Evolutionary conservation across 768 basidiomycete genomes (phyloP), one percentile per base, ranked within the genome.

Genomic region (Pisolithus tinctorius): DNA sequence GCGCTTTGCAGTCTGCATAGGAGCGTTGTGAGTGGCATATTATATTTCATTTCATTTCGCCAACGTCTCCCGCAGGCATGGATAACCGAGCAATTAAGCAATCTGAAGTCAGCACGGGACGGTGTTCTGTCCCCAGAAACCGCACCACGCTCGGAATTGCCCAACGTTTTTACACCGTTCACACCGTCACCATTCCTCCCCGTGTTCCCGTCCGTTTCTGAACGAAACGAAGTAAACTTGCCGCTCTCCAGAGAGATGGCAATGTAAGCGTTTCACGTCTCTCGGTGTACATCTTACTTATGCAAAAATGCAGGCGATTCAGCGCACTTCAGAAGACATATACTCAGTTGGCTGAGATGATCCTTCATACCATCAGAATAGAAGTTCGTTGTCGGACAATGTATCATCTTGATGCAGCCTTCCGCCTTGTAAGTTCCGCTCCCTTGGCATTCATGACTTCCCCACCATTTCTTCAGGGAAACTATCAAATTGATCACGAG

Each of bases 301-400:
- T 48, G 58, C 11, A 25, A 44, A n/a, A 41, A 36, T 53, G 4
- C 57, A 95, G 95, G 54, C 92, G 93, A 29, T 96, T 93, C 69
- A 86, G 94, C 63, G 89, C 93, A 0, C 74, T 98, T 42, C 73
- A 94, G 39, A 84, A 86, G 69, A 95, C 93, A 2, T 97, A 93
- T 60, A 84, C 88, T 37, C 93, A 95, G 58, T 76, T 98, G 6
- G 85, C 89, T 8, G 84, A 88, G 60, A 78, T 94, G 51, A 84
- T 96, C 45, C 72, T 97, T 39, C 86, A 88, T 63, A 93, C 88
- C 5, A 81, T 97, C 29, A 81, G 93, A 34, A 80, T 90, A 48
- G 95, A 97, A 62, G 70, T 96, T 47, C 81, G 95, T 4, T 92
- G 93, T 63, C 80, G 92, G 43, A 79, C 81, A 3, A 83, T 91